These are phyloP conservation scores for Ganoderma leucocontextum DNA, from an alignment of 1,284 basidiomycete genomes.

Conservation along the genomic window DNA sequence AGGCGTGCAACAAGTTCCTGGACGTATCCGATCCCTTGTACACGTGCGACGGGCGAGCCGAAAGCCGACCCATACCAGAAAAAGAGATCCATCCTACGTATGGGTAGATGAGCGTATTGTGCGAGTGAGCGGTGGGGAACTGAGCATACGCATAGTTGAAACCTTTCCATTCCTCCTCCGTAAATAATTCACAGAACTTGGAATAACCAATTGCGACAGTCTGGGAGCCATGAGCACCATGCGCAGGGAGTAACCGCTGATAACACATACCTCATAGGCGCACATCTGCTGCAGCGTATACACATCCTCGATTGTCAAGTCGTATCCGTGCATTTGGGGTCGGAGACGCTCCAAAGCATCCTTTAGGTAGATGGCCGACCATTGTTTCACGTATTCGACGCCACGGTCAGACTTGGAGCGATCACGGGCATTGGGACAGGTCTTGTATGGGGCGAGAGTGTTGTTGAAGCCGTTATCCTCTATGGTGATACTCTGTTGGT, in stretches of 20 bases:
- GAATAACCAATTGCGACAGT: constrained; percentile 92
- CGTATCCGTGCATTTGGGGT: constrained; percentile 66
- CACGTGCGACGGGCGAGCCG: constrained; percentile 80
- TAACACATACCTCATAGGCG: constrained; percentile 74
- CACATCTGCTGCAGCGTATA: constrained; percentile 82
- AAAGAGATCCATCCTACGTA: constrained; percentile 47
- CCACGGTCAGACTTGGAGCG: constrained; percentile 63
- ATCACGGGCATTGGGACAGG: constrained; percentile 70
- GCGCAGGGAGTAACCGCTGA: background rate
- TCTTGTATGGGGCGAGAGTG: constrained; percentile 79
- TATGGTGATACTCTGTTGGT: constrained; percentile 83
- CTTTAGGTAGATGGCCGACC: constrained; percentile 77
- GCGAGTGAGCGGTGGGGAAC: background rate
- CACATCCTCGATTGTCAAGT: constrained; percentile 75
- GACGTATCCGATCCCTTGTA: constrained; percentile 87
- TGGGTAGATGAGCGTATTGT: background rate
- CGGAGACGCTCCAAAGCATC: constrained; percentile 73
- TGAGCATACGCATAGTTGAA: constrained; percentile 80
- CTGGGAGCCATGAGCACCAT: constrained; percentile 44
- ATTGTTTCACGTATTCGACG: constrained; percentile 61
- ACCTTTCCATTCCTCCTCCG: constrained; percentile 88
- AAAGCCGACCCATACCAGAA: constrained; percentile 76
- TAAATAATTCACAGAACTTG: constrained; percentile 91
- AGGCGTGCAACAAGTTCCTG: constrained; percentile 85
- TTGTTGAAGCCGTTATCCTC: constrained; percentile 80